Evolutionary conservation across 768 basidiomycete species (phyloP).

Genomic region (Xerocomellus chrysenteron): DNA sequence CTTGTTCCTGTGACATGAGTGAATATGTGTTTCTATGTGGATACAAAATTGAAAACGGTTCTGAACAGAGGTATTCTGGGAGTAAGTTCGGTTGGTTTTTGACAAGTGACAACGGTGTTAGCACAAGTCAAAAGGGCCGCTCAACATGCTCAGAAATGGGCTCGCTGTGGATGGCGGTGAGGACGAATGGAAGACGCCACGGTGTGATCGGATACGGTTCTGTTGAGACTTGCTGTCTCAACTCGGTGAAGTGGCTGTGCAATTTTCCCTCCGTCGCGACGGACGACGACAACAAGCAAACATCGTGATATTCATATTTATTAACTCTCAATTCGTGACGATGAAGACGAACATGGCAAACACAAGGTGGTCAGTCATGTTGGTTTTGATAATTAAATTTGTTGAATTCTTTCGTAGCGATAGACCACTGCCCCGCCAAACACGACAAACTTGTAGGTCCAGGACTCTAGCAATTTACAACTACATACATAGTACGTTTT

Average conservation of each 20-base stretch:
- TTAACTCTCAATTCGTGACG: too few species aligned
- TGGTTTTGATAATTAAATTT: too few species aligned
- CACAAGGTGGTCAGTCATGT: too few species aligned
- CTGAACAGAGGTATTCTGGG: not conserved
- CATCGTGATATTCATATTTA: too few species aligned
- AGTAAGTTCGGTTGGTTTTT: not conserved
- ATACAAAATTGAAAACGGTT: constrained; percentile 1
- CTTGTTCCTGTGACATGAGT: constrained; percentile 32
- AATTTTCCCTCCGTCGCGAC: not conserved
- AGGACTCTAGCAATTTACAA: too few species aligned
- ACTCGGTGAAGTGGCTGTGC: constrained; percentile 19
- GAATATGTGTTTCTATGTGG: constrained; percentile 1
- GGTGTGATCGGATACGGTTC: too few species aligned
- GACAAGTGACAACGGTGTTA: not conserved
- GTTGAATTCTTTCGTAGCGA: too few species aligned
- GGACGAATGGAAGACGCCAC: not conserved
- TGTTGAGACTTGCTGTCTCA: not conserved
- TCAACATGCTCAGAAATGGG: constrained; percentile 22
- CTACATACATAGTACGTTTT: too few species aligned
- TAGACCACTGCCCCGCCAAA: too few species aligned
- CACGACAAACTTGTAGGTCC: too few species aligned
- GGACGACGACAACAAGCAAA: not conserved
- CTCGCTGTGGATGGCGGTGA: constrained; percentile 10
- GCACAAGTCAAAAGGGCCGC: not conserved
- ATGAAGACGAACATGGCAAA: not conserved